These are phyloP conservation scores for Monilinia vaccinii-corymbosi DNA, from an alignment of 2,329 filamentous ascomycete species.

Conservation along the genomic window DNA sequence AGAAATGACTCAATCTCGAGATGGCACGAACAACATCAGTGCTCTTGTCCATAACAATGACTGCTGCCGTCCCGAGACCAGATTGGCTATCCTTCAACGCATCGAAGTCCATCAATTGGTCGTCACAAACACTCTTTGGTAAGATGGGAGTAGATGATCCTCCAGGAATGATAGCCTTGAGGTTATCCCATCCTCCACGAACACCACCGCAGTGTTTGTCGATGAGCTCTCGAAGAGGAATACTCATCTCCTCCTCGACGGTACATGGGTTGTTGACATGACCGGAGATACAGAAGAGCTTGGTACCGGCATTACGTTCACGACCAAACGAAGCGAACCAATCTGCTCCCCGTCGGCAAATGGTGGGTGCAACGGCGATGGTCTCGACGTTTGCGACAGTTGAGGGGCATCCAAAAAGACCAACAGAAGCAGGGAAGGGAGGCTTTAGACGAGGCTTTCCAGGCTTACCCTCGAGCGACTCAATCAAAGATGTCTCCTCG, in stretches of 20 bases:
- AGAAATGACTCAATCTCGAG: constrained; percentile 87
- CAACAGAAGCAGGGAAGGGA: constrained; percentile 93
- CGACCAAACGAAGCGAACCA: constrained; percentile 95
- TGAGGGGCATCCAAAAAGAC: constrained; percentile 94
- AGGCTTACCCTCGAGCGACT: constrained; percentile 96
- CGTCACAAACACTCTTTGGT: constrained; percentile 80
- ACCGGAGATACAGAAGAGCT: constrained; percentile 96
- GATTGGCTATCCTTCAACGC: constrained; percentile 96
- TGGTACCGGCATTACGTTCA: constrained; percentile 93
- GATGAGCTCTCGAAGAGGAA: constrained; percentile 89
- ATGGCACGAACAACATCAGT: constrained; percentile 94
- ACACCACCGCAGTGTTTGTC: constrained; percentile 98
- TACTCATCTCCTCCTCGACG: constrained; percentile 99
- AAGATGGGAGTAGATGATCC: constrained; percentile 95
- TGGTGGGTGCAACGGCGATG: constrained; percentile 88
- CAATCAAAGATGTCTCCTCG: constrained; percentile 96
- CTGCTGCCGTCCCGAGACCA: constrained; percentile 91
- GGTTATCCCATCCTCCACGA: constrained; percentile 93
- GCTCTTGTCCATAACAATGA: constrained; percentile 99
- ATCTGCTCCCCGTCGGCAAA: constrained; percentile 79
- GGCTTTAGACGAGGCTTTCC: constrained; percentile 98
- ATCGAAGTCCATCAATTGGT: constrained; percentile 98
- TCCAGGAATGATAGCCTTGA: constrained; percentile 89
- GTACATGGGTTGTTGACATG: constrained; percentile 98
- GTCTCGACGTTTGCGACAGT: constrained; percentile 99